Evolutionary conservation across 2,329 filamentous ascomycete genomes (phyloP).

Genomic region (Raffaelea ambrosiae): DNA sequence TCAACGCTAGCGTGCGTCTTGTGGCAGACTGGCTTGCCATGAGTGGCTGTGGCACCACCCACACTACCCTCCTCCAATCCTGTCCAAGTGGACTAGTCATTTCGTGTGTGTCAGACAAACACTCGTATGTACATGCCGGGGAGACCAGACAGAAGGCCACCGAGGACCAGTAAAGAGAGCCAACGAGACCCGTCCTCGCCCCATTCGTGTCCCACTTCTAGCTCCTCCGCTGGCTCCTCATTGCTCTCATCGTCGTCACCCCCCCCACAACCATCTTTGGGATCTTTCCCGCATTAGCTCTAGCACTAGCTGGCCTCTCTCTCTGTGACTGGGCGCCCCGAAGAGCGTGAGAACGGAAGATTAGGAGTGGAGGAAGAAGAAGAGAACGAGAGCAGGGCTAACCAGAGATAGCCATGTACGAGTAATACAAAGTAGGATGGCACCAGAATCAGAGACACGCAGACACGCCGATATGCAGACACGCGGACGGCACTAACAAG

Average conservation of each 20-base stretch:
- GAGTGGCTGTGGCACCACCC: slow-evolving; percentile 10
- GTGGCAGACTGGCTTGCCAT: neutral
- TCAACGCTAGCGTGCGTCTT: neutral
- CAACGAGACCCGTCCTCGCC: neutral
- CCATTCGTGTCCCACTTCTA: slow-evolving; percentile 1
- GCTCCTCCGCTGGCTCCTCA: neutral
- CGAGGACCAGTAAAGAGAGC: no score
- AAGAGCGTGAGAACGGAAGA: neutral
- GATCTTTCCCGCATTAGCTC: slow-evolving; percentile 1
- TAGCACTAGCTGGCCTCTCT: neutral
- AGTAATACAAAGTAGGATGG: neutral
- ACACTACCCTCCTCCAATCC: neutral
- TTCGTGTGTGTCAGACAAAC: slow-evolving; percentile 12
- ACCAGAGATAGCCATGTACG: neutral
- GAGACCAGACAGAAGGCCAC: no score
- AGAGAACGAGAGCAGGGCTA: neutral
- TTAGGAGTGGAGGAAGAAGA: neutral
- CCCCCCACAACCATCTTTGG: neutral
- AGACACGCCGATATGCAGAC: no score
- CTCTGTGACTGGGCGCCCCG: slow-evolving; percentile 1
- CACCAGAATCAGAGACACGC: no score
- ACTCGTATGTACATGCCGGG: neutral
- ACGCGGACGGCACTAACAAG: no score
- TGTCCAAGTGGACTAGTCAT: slow-evolving; percentile 3
- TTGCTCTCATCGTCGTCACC: slow-evolving; percentile 2